Percentiles rank a stretch among this genome's conserved stretches.
These are phyloP conservation scores for Carex arenaria DNA, from an alignment of 202 grass and related monocot genomes.

Conservation along the genomic window DNA sequence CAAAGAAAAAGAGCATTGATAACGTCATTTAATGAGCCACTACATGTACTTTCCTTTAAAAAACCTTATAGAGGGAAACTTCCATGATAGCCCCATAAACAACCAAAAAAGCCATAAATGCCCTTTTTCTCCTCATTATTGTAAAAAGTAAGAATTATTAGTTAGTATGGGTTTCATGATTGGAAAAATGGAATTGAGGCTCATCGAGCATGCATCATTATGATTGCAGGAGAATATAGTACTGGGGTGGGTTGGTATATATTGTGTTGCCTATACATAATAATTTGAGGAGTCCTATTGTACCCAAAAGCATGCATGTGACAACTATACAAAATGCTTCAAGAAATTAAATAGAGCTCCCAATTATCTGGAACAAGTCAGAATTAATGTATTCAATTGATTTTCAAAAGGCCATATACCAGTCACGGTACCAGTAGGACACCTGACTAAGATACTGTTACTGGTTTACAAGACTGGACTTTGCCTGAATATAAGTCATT, in stretches of 20 bases:
- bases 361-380: background rate
- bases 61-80: background rate
- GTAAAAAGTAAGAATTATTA: background rate
- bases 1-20: background rate
- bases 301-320: background rate
- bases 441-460: background rate
- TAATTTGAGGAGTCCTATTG: background rate
- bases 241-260: too few species aligned
- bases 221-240: background rate
- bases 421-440: background rate
- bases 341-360: background rate
- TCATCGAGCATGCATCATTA: background rate
- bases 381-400: background rate
- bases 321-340: background rate
- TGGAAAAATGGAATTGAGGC: background rate
- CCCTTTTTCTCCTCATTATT: background rate
- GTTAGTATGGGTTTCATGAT: background rate
- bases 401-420: background rate
- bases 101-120: background rate
- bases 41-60: background rate
- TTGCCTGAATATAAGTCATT: background rate
- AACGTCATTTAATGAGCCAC: background rate
- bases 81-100: background rate
- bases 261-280: too few species aligned
- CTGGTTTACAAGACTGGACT: background rate